phyloP scores from a whole-genome alignment of 2,329 filamentous ascomycete species.

The Aspergillus calidoustus region DNA sequence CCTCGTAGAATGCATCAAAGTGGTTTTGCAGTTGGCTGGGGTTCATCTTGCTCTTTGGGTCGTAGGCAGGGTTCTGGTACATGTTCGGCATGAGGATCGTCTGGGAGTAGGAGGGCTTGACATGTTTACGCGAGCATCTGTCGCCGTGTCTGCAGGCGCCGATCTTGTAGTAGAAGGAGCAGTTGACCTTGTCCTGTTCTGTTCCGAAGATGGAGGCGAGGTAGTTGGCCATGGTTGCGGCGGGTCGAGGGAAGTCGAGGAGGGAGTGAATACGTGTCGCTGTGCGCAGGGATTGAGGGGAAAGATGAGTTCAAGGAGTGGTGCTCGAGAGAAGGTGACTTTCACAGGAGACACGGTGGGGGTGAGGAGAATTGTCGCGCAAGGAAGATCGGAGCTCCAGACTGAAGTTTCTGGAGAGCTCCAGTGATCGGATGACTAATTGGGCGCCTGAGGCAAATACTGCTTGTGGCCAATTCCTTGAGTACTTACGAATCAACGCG shows the following conservation, averaged over 20 bases:
- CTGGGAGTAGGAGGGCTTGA: slow-evolving; percentile 97
- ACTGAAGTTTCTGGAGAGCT: slow-evolving; percentile 45
- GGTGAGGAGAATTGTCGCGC: slow-evolving; percentile 3
- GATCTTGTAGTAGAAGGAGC: slow-evolving; percentile 99
- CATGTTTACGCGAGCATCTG: slow-evolving; percentile 96
- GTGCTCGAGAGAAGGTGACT: background rate
- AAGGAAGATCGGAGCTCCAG: slow-evolving; percentile 17
- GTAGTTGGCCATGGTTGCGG: slow-evolving; percentile 81
- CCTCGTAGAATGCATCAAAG: slow-evolving; percentile 99
- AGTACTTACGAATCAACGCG: no score
- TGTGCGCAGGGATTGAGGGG: background rate
- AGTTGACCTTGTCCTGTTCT: slow-evolving; percentile 99
- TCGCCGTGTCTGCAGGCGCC: slow-evolving; percentile 98
- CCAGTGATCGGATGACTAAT: slow-evolving; percentile 34
- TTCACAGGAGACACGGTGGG: slow-evolving; percentile 3
- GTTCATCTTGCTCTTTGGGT: slow-evolving; percentile 97
- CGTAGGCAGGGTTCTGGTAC: slow-evolving; percentile 98
- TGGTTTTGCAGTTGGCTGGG: slow-evolving; percentile 95
- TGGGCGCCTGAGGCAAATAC: slow-evolving; percentile 24
- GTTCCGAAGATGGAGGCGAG: slow-evolving; percentile 99
- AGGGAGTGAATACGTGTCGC: background rate
- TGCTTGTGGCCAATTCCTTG: background rate
- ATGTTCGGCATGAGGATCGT: slow-evolving; percentile 98
- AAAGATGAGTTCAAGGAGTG: background rate
- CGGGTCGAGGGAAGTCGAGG: background rate